Percentiles rank a stretch among this genome's conserved stretches.
These are phyloP conservation scores for Venustampulla echinocandica DNA, from an alignment of 495 filamentous ascomycete species.

Conservation along the genomic window DNA sequence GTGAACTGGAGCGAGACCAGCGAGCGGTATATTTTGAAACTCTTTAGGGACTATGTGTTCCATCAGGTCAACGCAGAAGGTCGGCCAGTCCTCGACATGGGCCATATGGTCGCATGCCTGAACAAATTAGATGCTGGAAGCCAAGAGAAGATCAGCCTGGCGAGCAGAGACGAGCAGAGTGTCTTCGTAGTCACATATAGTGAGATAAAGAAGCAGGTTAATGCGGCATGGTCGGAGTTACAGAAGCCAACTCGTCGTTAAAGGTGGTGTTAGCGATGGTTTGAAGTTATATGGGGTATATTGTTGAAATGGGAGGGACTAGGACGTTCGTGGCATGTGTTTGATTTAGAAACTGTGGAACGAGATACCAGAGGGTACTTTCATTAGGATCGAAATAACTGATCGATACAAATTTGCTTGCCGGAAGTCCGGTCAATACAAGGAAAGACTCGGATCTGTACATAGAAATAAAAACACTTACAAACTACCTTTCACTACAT, in stretches of 20 bases:
- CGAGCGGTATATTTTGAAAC: slow-evolving; percentile 80
- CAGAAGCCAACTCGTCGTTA: slow-evolving; percentile 31
- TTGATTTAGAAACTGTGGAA: no score
- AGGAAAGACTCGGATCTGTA: not conserved
- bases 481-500: no score
- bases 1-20: slow-evolving; percentile 79
- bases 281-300: not conserved
- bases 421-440: not conserved
- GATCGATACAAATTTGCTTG: not conserved
- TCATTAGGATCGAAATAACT: not conserved
- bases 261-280: not conserved
- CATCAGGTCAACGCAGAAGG: slow-evolving; percentile 84
- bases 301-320: no score
- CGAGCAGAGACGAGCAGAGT: slow-evolving; percentile 83
- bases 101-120: slow-evolving; percentile 71
- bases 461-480: not conserved
- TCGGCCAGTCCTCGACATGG: slow-evolving; percentile 71
- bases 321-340: no score
- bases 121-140: slow-evolving; percentile 88
- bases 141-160: slow-evolving; percentile 76
- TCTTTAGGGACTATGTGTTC: slow-evolving; percentile 96
- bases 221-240: slow-evolving; percentile 73
- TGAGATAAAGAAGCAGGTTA: slow-evolving; percentile 72
- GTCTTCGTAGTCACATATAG: slow-evolving; percentile 78
- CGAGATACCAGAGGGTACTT: no score